phyloP scores from a whole-genome alignment of 2,329 filamentous ascomycete genomes.

The Delphinella strobiligena region DNA sequence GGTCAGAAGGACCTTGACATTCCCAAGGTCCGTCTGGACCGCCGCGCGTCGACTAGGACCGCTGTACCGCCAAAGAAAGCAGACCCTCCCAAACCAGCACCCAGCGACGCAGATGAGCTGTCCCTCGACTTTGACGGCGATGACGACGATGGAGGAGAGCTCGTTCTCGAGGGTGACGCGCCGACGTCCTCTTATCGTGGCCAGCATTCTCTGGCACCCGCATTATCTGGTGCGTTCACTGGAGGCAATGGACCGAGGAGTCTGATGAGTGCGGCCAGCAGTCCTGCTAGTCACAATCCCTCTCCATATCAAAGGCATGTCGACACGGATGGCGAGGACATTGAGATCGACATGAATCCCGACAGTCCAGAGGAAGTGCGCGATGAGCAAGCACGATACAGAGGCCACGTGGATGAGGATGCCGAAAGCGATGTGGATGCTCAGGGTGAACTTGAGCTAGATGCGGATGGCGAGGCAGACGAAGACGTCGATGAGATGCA shows the following conservation, averaged over 20 bases:
- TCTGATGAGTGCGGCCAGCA: constrained; percentile 31
- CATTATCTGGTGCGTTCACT: constrained; percentile 12
- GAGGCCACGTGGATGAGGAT: constrained; percentile 21
- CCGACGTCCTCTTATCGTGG: constrained; percentile 13
- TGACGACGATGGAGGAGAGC: constrained; percentile 19
- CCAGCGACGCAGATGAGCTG: constrained; percentile 11
- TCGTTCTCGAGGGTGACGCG: constrained; percentile 22
- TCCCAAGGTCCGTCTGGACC: constrained; percentile 23
- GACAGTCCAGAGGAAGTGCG: constrained; percentile 11
- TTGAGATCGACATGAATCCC: constrained; percentile 14
- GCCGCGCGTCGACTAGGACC: constrained; percentile 19
- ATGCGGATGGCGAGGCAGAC: constrained; percentile 23
- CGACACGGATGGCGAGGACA: constrained; percentile 15
- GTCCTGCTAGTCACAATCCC: constrained; percentile 14
- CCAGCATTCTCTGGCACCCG: constrained; percentile 16
- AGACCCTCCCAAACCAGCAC: constrained; percentile 8
- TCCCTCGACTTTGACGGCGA: constrained; percentile 13
- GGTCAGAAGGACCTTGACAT: constrained; percentile 3
- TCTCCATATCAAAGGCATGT: constrained; percentile 10
- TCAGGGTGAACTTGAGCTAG: too few relatives aligned
- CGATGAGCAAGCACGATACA: constrained; percentile 20
- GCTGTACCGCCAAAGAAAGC: constrained; percentile 6
- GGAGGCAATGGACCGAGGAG: constrained; percentile 27
- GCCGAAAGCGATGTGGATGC: background rate
- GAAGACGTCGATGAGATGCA: constrained; percentile 22